These are phyloP conservation scores for Plantago rigida DNA, from an alignment of 305 asterid genomes.

Conservation along the genomic window DNA sequence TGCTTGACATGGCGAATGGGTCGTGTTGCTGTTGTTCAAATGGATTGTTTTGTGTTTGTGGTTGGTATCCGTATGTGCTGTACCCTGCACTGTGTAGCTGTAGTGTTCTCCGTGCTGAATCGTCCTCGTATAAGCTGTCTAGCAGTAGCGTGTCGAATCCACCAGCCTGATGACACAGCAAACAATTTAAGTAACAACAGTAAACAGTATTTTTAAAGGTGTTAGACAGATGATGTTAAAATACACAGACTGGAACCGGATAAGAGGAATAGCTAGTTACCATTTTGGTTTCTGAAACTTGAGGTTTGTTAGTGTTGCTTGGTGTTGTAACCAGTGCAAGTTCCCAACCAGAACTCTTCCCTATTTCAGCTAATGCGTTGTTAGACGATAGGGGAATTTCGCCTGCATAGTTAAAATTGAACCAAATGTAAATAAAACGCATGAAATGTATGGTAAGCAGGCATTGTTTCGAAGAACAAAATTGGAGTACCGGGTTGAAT, in stretches of 20 bases:
- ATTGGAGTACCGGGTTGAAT: conserved; percentile 44
- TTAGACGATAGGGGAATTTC: conserved; percentile 27
- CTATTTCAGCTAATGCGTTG: conserved; percentile 29
- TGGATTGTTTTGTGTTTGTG: conserved; percentile 27
- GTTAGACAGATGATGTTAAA: neutral
- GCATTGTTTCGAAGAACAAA: neutral
- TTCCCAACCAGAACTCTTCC: conserved; percentile 72
- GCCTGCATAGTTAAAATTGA: conserved; percentile 31
- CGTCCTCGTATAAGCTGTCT: conserved; percentile 74
- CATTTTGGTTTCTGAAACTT: conserved; percentile 38
- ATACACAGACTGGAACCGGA: neutral
- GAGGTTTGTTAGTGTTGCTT: conserved; percentile 41
- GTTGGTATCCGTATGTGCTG: conserved; percentile 40
- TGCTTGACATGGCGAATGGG: conserved; percentile 59
- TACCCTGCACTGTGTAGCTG: conserved; percentile 65
- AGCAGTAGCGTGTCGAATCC: conserved; percentile 71
- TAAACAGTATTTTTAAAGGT: too few relatives aligned
- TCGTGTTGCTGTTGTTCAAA: conserved; percentile 32
- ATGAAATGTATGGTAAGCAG: neutral
- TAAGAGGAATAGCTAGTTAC: conserved; percentile 24
- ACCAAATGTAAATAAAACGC: neutral
- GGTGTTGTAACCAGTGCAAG: conserved; percentile 65
- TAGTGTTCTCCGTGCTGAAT: conserved; percentile 49
- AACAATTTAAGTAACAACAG: neutral
- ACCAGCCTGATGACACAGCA: conserved; percentile 44